A percentile compares a stretch with the other conserved stretches of the same genome.
These are phyloP conservation scores for Clavulina sp. DNA, from an alignment of 768 basidiomycete species.

Conservation along the genomic window DNA sequence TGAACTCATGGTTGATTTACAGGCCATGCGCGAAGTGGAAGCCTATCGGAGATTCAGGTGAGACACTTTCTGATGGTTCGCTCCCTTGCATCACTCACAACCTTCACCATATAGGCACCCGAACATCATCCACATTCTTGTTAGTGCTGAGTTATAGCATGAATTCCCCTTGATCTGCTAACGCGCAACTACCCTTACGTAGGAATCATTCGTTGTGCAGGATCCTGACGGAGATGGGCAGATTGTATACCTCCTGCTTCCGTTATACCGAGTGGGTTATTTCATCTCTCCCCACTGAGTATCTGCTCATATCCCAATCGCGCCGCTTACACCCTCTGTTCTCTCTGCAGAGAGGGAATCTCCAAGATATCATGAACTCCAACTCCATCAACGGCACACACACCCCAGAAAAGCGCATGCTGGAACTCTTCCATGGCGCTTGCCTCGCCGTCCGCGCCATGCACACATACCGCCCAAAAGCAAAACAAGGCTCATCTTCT, in stretches of 20 bases:
- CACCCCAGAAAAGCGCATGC: slow-evolving; percentile 77
- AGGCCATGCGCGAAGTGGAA: slow-evolving; percentile 72
- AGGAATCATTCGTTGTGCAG: slow-evolving; percentile 91
- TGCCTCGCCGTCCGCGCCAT: slow-evolving; percentile 89
- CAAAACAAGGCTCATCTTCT: slow-evolving; percentile 9
- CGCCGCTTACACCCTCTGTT: background rate
- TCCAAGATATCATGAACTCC: slow-evolving; percentile 86
- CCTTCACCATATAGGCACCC: slow-evolving; percentile 45
- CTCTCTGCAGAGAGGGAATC: slow-evolving; percentile 53
- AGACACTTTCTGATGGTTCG: slow-evolving; percentile 17
- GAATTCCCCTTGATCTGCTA: slow-evolving; percentile 5
- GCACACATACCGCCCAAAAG: slow-evolving; percentile 51
- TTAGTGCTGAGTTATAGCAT: slow-evolving; percentile 18
- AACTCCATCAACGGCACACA: slow-evolving; percentile 67
- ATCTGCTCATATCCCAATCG: background rate
- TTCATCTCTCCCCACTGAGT: background rate
- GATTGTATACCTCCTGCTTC: slow-evolving; percentile 91
- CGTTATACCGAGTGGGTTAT: slow-evolving; percentile 59
- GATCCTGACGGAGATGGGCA: slow-evolving; percentile 86
- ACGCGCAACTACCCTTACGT: background rate
- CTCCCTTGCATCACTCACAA: slow-evolving; percentile 1
- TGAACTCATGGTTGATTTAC: background rate
- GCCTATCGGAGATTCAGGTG: slow-evolving; percentile 90
- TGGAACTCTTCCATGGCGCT: slow-evolving; percentile 81
- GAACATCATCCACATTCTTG: slow-evolving; percentile 90